phyloP scores from a whole-genome alignment of 2,329 filamentous ascomycete genomes.

The Penicillium sclerotigenum region DNA sequence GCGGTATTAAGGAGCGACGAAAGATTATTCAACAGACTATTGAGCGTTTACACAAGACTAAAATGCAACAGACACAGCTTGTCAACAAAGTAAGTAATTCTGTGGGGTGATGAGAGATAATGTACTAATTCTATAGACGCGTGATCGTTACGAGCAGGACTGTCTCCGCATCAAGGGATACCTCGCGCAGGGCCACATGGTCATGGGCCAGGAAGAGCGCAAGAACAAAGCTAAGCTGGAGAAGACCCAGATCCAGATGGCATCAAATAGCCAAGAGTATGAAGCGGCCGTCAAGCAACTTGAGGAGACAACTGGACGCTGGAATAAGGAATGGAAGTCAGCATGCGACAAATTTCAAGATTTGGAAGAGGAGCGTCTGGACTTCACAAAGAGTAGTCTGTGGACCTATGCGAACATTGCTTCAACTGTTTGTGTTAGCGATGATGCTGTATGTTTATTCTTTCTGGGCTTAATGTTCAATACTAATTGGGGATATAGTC shows the following conservation, averaged over 20 bases:
- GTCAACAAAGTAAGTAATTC: slow-evolving; percentile 75
- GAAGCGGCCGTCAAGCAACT: slow-evolving; percentile 88
- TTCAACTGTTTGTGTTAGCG: slow-evolving; percentile 95
- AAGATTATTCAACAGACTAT: slow-evolving; percentile 95
- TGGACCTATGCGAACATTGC: slow-evolving; percentile 98
- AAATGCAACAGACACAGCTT: slow-evolving; percentile 82
- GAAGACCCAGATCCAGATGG: slow-evolving; percentile 95
- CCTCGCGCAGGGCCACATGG: slow-evolving; percentile 97
- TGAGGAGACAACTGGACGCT: slow-evolving; percentile 89
- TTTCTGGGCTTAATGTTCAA: not conserved
- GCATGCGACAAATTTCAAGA: slow-evolving; percentile 99
- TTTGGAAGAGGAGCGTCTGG: slow-evolving; percentile 90
- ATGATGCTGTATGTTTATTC: slow-evolving; percentile 64
- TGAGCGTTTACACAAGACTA: slow-evolving; percentile 89
- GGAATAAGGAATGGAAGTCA: slow-evolving; percentile 98
- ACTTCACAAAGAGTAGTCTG: slow-evolving; percentile 95
- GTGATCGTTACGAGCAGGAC: slow-evolving; percentile 95
- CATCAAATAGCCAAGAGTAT: slow-evolving; percentile 87
- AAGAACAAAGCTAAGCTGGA: slow-evolving; percentile 99
- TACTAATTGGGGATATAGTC: slow-evolving; percentile 48
- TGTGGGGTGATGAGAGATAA: fast-evolving
- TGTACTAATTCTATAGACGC: slow-evolving; percentile 54
- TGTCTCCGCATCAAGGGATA: slow-evolving; percentile 98
- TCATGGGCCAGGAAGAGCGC: slow-evolving; percentile 98
- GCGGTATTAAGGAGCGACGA: slow-evolving; percentile 90